Base-by-base conservation (phyloP, 495 filamentous ascomycete species). In the Parathielavia appendiculata region DNA sequence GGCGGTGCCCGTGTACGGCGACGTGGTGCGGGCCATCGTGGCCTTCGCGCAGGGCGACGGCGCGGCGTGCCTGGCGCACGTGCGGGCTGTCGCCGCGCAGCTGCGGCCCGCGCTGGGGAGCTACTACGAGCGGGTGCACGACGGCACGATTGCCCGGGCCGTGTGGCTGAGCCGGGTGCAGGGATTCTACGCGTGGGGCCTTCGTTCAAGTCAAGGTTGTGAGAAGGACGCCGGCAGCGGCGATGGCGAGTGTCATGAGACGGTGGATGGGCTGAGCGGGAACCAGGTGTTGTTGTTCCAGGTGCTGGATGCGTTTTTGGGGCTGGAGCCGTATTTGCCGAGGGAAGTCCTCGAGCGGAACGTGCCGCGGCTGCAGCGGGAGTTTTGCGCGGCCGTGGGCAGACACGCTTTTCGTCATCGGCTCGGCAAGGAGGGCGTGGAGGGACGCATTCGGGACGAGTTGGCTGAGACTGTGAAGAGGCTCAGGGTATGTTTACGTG, bases 221-320 rank as follows among this genome's bases (percentile, higher is more conserved):
- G 41, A 62, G 17, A 55, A 69, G 19, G 51, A 1, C 49, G 17
- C 63, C 63, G 44, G 44, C 10, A 22, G n/a, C 20, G 51, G 1
- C 49, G 17, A 65, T 63, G 17, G 44, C 10, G 20, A 23, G 5
- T 22, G 2, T 17, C 17, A 7, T 14, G 45, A 64, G 65, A 8
- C 19, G 5, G 61, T 71, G 55, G 73, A 79, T 57, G 77, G 77
- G 26, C 57, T 77, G 16, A 74, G 70, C 30, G 76, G 75, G 4
- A 77, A 73, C 48, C 72, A 79, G 26, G 61, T 73, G 10, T 58
- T 76, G 40, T 46, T 77, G 19, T 79, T 78, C 59, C 69, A 74
- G 45, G 67, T 66, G 1, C 34, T 78, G 17, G 77, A 80, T 64
- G 70, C 69, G 4, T 76, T 76, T 49, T 59, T 80, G 16, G 75